These are phyloP conservation scores for Amanita pallidorosea DNA, from an alignment of 768 basidiomycete species.

Conservation along the genomic window DNA sequence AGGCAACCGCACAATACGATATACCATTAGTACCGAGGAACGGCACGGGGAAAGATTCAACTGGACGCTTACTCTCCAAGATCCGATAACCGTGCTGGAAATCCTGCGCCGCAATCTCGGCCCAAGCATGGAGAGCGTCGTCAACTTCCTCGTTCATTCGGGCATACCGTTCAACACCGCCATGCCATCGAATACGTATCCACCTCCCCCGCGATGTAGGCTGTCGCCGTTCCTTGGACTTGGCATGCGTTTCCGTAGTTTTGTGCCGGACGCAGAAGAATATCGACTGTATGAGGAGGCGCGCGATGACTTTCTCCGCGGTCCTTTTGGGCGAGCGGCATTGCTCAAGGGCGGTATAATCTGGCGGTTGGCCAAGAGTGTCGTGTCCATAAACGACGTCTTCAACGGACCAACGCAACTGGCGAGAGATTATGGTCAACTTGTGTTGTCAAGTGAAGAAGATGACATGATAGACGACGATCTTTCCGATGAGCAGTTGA, in stretches of 20 bases:
- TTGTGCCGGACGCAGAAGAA: neutral
- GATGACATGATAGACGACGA: neutral
- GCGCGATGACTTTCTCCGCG: neutral
- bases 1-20: neutral
- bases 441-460: neutral
- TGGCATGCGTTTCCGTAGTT: neutral
- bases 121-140: neutral
- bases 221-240: neutral
- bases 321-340: slow-evolving; percentile 1
- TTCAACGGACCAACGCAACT: neutral
- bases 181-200: neutral
- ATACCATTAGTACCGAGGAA: neutral
- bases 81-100: slow-evolving; percentile 1
- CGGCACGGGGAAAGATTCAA: too few species aligned
- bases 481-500: slow-evolving; percentile 2
- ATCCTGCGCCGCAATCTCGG: neutral
- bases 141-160: slow-evolving; percentile 2
- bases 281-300: slow-evolving; percentile 1
- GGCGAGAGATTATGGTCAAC: neutral
- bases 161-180: neutral
- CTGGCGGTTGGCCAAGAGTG: slow-evolving; percentile 2
- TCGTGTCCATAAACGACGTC: neutral
- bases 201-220: neutral
- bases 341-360: slow-evolving; percentile 3
- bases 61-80: neutral